Evolutionary conservation across 1,284 basidiomycete species (phyloP), one percentile per base, ranked within the genome.

Genomic region (Moesziomyces antarcticus): DNA sequence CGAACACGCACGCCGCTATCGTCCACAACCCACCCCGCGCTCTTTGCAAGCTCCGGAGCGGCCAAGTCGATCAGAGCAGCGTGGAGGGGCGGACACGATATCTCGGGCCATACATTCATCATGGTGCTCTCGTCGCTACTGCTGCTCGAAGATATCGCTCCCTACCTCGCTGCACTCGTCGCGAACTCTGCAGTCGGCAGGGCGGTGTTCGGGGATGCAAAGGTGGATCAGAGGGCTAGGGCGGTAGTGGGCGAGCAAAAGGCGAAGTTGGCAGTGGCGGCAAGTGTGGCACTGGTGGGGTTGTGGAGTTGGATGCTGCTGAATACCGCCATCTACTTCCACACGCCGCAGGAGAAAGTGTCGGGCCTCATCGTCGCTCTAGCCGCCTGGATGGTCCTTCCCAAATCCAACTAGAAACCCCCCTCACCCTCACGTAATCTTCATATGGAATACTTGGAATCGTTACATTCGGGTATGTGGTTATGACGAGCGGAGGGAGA

Each of bases 61-160:
- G 16, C 27, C 10, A 60, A 63, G 44, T 49, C 45, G 37, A 58
- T 70, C 56, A 35, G 61, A 2, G 46, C 73, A 13, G 55, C 78
- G 22, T 84, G 93, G 75, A 88, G 89, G 79, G 90, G 88, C 65
- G 95, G 95, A 0, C 94, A 97, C 84, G 96, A 99, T 81, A 89
- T 98, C 14, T 95, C 93, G 0, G 95, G 95, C 2, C 96, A 99
- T 83, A 88, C 94, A 25, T 98, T 97, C 86, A 88, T 99, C 68
- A 88, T 98, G 74, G 92, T 92, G 1, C 89, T 97, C 85, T 88
- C 91, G n/a, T 86, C 88, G 9, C 86, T 97, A 20, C 91, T 97
- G 82, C 87, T 97, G 42, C 87, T 89, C 2, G 90, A 94, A 79
- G 92, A 94, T 82, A 83, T 96, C 18, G 84, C 85, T 1, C 85